These are phyloP conservation scores for Anthracocystis setariae DNA, from an alignment of 1,284 basidiomycete species.

Conservation along the genomic window DNA sequence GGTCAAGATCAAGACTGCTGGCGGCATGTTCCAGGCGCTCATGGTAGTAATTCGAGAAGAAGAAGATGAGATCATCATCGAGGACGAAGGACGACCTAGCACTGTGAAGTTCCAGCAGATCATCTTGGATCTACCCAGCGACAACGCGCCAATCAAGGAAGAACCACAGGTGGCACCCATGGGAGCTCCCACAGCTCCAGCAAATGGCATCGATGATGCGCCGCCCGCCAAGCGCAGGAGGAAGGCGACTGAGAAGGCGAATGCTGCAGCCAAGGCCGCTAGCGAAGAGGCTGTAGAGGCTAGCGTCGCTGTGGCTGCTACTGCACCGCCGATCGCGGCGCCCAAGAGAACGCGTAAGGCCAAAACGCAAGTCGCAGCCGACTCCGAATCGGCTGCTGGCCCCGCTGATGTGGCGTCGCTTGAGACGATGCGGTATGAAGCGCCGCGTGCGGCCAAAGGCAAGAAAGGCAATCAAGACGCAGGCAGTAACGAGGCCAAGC, in stretches of 20 bases:
- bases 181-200: not conserved
- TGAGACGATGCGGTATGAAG: slow-evolving; percentile 1
- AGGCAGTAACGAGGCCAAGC: slow-evolving; percentile 12
- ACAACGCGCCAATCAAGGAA: slow-evolving; percentile 13
- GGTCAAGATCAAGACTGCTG: slow-evolving; percentile 49
- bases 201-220: not conserved
- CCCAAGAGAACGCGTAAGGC: slow-evolving; percentile 17
- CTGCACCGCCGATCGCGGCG: not conserved
- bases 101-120: slow-evolving; percentile 48
- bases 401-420: not conserved
- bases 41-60: slow-evolving; percentile 42
- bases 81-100: slow-evolving; percentile 46
- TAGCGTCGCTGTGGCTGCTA: slow-evolving; percentile 7
- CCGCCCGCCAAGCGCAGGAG: slow-evolving; percentile 28
- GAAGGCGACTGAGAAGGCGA: slow-evolving; percentile 33
- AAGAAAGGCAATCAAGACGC: slow-evolving; percentile 6
- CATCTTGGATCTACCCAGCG: slow-evolving; percentile 21
- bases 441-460: not conserved
- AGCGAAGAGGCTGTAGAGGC: slow-evolving; percentile 29
- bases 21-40: slow-evolving; percentile 50
- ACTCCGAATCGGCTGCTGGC: not conserved
- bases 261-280: slow-evolving; percentile 22
- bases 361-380: slow-evolving; percentile 4
- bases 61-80: slow-evolving; percentile 45
- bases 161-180: slow-evolving; percentile 3